Conservation (phyloP, 306 rosid species). For the Corylus heterophylla region DNA sequence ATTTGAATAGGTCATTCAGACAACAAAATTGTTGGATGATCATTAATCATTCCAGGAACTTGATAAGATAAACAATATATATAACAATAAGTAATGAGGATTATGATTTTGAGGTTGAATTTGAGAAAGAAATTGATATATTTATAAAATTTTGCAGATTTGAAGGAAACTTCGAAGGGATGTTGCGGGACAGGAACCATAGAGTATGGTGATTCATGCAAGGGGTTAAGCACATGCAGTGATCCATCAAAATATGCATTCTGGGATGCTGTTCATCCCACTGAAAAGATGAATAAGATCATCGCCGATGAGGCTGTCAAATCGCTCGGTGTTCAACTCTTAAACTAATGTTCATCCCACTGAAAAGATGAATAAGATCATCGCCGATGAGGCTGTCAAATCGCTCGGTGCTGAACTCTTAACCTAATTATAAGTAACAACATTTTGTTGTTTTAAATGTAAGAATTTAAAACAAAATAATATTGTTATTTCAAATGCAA, state of each 20-base stretch:
- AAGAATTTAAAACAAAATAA: too few relatives aligned
- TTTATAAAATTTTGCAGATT: conserved; percentile 34
- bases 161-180: conserved; percentile 56
- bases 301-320: conserved; percentile 51
- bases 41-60: too few relatives aligned
- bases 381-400: conserved; percentile 51
- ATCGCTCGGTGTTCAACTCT: conserved; percentile 16
- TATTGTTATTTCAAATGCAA: too few relatives aligned
- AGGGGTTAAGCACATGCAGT: conserved; percentile 47
- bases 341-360: conserved; percentile 61
- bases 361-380: conserved; percentile 55
- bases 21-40: too few relatives aligned
- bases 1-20: too few relatives aligned
- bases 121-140: background rate
- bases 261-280: conserved; percentile 92
- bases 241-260: conserved; percentile 58
- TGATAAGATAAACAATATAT: too few relatives aligned
- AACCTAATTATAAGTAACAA: background rate
- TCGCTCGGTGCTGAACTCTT: conserved; percentile 16
- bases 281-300: conserved; percentile 61
- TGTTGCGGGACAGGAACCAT: conserved; percentile 69
- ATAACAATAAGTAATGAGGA: too few relatives aligned
- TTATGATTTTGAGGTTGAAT: too few relatives aligned
- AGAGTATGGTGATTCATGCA: conserved; percentile 70
- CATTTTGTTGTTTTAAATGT: too few relatives aligned